Base-by-base conservation (phyloP, 441 rosid genomes). In the Euphorbia celastroides region DNA sequence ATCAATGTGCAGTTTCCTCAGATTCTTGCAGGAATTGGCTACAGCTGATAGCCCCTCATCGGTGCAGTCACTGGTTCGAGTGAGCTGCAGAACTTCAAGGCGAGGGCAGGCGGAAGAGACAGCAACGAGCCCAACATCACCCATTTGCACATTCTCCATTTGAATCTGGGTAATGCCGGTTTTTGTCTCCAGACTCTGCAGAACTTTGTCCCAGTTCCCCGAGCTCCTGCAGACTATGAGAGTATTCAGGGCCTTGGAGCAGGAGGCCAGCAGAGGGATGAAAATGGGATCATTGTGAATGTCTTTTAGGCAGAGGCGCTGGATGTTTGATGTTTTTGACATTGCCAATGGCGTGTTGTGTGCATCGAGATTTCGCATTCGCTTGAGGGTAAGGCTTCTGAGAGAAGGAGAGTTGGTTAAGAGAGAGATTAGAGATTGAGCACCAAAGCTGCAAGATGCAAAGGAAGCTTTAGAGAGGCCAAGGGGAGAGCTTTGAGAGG, bases 221-320 rank as follows among this genome's bases (percentile, higher is more conserved):
- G 85, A 81, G 79, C 85, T 77, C 59, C 85, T 64, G 51, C 76
- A 70, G 13, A 81, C 81, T n/a, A 72, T 56, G 5, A 79, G 73
- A 36, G 76, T 66, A 57, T 68, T 77, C 57, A 81, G 52, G n/a
- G 70, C 28, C 19, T 65, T 46, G 17, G 62, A 28, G 5, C 71
- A 67, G 7, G 60, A 64, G 42, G 60, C 51, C 12, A 81, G 41
- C 7, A 79, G 77, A 8, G 83, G 81, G 10, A 66, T 26, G 50
- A 81, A 79, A 34, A 79, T 68, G 44, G 74, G 76, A 42, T 78
- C 83, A 60, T 79, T 81, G 75, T 81, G 77, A 9, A 81, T 61
- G 46, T 81, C 85, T 57, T 81, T 81, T 25, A 81, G n/a, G 60
- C 83, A 77, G 26, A 79, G 70, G 28, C 73, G 64, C 65, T 76